Conservation (phyloP, 345 rosid genomes). For the Salix udensis region DNA sequence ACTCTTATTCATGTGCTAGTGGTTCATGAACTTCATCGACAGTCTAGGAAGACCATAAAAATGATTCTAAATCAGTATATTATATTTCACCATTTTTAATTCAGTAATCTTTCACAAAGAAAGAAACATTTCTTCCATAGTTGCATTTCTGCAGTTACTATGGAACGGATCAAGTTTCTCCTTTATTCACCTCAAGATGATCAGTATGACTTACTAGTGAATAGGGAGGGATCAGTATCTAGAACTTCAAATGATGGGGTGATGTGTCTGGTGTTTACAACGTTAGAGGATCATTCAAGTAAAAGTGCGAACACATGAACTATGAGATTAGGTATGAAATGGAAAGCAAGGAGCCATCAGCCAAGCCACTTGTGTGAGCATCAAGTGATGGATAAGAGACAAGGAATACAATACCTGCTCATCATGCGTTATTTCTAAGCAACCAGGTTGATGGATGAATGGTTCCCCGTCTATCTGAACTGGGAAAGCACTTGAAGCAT, state of each 20-base stretch:
- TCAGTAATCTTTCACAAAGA: neutral
- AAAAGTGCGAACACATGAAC: neutral
- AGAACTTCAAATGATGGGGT: neutral
- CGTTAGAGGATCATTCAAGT: neutral
- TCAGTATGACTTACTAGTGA: too few relatives aligned
- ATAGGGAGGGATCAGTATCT: neutral
- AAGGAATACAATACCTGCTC: neutral
- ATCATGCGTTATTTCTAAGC: neutral
- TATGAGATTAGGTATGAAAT: neutral
- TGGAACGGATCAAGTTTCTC: neutral
- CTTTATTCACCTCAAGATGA: neutral
- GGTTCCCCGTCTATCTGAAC: conserved; percentile 1
- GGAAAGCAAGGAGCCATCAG: neutral
- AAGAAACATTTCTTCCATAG: neutral
- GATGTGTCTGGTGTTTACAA: neutral
- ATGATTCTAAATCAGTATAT: neutral
- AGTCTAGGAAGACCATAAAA: neutral
- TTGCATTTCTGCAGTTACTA: neutral
- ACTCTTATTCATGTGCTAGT: neutral
- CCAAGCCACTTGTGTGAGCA: neutral
- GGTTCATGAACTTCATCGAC: neutral
- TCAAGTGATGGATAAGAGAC: neutral
- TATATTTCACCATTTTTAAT: too few relatives aligned
- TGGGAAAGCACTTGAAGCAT: neutral
- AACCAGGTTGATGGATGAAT: neutral